Conservation (phyloP, 306 rosid genomes). For the Casuarina cunninghamiana region DNA sequence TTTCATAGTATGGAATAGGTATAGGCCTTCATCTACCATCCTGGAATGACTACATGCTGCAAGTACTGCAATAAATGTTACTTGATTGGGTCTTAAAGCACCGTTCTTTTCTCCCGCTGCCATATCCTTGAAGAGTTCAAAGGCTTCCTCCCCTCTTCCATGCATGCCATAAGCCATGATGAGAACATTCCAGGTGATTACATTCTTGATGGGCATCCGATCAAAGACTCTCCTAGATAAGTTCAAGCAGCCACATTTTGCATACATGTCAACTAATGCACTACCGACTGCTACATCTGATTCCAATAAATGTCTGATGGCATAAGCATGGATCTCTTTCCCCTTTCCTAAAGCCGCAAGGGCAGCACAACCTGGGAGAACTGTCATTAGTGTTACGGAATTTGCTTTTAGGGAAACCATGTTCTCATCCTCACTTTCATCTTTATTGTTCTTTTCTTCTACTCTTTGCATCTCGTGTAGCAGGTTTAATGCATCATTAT, state of each 20-base stretch:
- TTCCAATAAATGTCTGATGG: conserved; percentile 55
- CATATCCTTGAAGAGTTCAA: conserved; percentile 62
- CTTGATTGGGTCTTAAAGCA: conserved; percentile 52
- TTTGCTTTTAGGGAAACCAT: conserved; percentile 53
- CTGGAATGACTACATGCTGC: conserved; percentile 77
- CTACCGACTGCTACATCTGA: conserved; percentile 80
- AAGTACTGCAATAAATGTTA: conserved; percentile 63
- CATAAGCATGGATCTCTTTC: conserved; percentile 79
- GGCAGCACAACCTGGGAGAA: conserved; percentile 81
- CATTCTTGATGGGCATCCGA: conserved; percentile 64
- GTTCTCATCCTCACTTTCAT: conserved; percentile 35
- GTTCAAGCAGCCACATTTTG: conserved; percentile 79
- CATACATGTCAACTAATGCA: conserved; percentile 87
- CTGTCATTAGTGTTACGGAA: conserved; percentile 79
- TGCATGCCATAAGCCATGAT: conserved; percentile 93
- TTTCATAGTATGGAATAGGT: conserved; percentile 65
- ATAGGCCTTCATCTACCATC: conserved; percentile 59
- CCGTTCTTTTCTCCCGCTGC: conserved; percentile 32
- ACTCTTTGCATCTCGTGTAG: conserved; percentile 54
- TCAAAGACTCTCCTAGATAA: conserved; percentile 56
- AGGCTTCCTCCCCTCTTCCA: conserved; percentile 71
- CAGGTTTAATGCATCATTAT: conserved; percentile 66
- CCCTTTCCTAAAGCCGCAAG: conserved; percentile 72
- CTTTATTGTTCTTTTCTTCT: conserved; percentile 14
- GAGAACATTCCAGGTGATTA: conserved; percentile 83